Evolutionary conservation across 352 stramenopile species (phyloP), one percentile per base, ranked within the genome.

Genomic region (Phytophthora melonis): DNA sequence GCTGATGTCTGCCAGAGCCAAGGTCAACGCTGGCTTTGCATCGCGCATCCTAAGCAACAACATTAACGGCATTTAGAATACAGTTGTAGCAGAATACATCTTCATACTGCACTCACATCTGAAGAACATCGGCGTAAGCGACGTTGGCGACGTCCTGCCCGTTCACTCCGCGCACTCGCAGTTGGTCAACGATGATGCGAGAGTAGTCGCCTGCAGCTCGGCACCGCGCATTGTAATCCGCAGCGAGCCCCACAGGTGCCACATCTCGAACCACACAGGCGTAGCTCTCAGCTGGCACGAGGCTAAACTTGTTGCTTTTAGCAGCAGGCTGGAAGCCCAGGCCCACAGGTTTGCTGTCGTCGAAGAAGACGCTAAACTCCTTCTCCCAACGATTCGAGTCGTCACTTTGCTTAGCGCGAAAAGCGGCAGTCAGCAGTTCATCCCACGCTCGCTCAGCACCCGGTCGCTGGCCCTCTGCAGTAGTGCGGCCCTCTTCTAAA

Each of bases 321-420:
- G 63, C 47, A 23, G 68, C 52, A 58, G 61, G 62, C 30, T 75
- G 63, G 27, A 93, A 92, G 8, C 78, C 72, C 30, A 93, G 69
- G 32, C 87, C 87, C 8, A 87, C 82, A 27, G 79, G 67, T 6
- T 78, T 81, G 23, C 47, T 75, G 7, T 79, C 81, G 59, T 92
- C 78, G 43, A 93, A 92, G 36, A 78, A 66, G 8, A 93, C 79
- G 23, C 73, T 79, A 39, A 93, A 84, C 66, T 93, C 84, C 47
- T 86, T 88, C 53, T 87, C 74, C 61, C 81, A 88, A 1, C 23
- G 67, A 69, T 74, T 74, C 10, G 59, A 43, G 14, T 67, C 70
- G 54, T 66, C 47, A 21, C 27, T 62, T 58, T 62, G 53, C 19
- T 77, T 74, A 7, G 57, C 52, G 63, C 53, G 61, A 57, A 65